Conservation (phyloP, 2,329 filamentous ascomycete genomes). For the Nigrograna mackinnonii region DNA sequence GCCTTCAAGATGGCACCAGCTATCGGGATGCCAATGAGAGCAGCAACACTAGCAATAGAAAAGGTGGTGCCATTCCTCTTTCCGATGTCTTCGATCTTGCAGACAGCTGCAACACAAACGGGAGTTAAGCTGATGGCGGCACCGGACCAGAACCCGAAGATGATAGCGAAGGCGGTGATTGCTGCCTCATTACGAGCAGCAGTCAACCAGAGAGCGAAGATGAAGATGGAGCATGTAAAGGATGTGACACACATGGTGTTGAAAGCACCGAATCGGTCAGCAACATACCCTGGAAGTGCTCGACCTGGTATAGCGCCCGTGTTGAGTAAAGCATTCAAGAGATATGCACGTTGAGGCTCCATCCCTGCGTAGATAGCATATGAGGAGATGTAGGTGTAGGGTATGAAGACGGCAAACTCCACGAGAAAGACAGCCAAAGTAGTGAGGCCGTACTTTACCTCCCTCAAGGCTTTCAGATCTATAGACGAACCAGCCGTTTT, state of each 20-base stretch:
- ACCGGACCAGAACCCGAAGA: constrained; percentile 72
- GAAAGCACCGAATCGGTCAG: constrained; percentile 57
- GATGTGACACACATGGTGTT: constrained; percentile 58
- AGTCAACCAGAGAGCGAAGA: constrained; percentile 60
- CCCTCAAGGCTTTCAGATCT: constrained; percentile 37
- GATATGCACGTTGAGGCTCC: constrained; percentile 14
- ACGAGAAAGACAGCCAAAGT: constrained; percentile 42
- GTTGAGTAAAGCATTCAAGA: constrained; percentile 55
- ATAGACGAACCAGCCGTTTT: constrained; percentile 33
- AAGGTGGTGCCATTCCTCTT: constrained; percentile 67
- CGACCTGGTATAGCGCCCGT: constrained; percentile 52
- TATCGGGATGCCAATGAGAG: constrained; percentile 68
- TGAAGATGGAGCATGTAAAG: constrained; percentile 42
- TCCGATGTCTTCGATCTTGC: constrained; percentile 69
- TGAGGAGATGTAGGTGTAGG: constrained; percentile 55
- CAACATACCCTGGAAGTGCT: constrained; percentile 56
- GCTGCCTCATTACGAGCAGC: constrained; percentile 50
- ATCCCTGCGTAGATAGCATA: constrained; percentile 46
- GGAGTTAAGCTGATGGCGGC: constrained; percentile 67
- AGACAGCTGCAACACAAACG: constrained; percentile 69
- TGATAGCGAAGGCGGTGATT: constrained; percentile 64
- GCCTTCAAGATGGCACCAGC: constrained; percentile 51
- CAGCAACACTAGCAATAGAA: constrained; percentile 63
- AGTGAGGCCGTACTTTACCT: constrained; percentile 19
- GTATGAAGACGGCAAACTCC: constrained; percentile 66